Conservation (phyloP, 306 rosid species). For the Morella rubra region DNA sequence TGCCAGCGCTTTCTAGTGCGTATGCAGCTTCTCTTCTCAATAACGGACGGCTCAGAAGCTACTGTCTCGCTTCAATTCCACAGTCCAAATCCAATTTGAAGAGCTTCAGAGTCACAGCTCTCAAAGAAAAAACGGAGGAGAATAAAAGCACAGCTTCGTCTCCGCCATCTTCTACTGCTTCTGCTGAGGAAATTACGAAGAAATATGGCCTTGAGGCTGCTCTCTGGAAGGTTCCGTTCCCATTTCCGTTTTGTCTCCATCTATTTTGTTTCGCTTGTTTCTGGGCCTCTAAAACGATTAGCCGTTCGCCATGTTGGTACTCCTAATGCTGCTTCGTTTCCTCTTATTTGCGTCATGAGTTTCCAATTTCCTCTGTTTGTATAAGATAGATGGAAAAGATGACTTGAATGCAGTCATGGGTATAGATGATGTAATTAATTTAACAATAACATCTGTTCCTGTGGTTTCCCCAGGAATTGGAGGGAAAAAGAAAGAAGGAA, state of each 20-base stretch:
- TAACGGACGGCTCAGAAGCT: constrained; percentile 22
- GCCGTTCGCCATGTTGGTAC: not conserved
- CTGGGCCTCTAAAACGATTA: not conserved
- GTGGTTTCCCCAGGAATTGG: not conserved
- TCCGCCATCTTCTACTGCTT: constrained; percentile 35
- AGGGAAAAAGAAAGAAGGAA: not conserved
- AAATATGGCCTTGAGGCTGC: constrained; percentile 96
- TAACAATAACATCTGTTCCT: not conserved
- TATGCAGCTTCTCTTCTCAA: constrained; percentile 38
- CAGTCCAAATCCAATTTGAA: constrained; percentile 29
- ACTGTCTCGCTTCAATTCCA: constrained; percentile 28
- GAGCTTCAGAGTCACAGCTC: constrained; percentile 60
- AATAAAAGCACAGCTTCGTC: constrained; percentile 51
- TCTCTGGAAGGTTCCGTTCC: constrained; percentile 80
- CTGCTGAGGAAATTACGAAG: constrained; percentile 72
- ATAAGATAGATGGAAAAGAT: not conserved
- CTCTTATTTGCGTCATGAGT: not conserved
- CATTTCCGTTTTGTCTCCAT: constrained; percentile 12
- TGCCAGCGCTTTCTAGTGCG: constrained; percentile 34
- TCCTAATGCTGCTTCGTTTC: not conserved
- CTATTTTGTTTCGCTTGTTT: constrained; percentile 1
- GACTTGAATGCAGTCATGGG: not conserved
- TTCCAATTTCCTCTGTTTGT: not conserved
- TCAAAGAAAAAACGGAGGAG: constrained; percentile 74
- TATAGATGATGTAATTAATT: not conserved